phyloP scores from a whole-genome alignment of 768 basidiomycete genomes.

The Filobasidium floriforme region DNA sequence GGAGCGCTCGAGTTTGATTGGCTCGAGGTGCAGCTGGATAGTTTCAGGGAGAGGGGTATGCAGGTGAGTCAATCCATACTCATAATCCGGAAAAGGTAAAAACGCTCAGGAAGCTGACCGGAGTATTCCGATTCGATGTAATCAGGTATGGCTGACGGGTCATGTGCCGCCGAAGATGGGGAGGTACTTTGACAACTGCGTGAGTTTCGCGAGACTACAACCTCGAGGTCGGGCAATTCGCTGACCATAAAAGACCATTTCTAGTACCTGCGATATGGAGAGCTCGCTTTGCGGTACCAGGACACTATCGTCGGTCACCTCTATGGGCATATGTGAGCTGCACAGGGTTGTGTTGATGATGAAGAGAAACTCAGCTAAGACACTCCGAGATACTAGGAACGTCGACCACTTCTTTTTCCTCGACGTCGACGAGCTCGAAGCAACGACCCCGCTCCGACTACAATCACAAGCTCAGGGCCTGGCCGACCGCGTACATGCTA shows the following conservation, averaged over 20 bases:
- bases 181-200: constrained; percentile 79
- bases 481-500: constrained; percentile 12
- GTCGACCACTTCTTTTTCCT: constrained; percentile 56
- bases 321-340: constrained; percentile 57
- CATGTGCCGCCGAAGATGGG: constrained; percentile 77
- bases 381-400: constrained; percentile 51
- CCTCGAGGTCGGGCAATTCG: no score
- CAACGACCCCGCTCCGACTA: constrained; percentile 13
- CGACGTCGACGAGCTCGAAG: constrained; percentile 42
- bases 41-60: constrained; percentile 62
- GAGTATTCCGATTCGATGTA: no score
- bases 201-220: no score
- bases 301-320: constrained; percentile 81
- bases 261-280: constrained; percentile 51
- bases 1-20: constrained; percentile 82
- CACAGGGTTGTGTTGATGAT: no score
- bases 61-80: constrained; percentile 57
- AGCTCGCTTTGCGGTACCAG: constrained; percentile 69
- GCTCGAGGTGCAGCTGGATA: constrained; percentile 73
- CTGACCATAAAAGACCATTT: no score
- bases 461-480: not conserved
- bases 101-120: constrained; percentile 10
- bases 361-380: constrained; percentile 1
- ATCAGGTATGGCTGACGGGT: constrained; percentile 53
- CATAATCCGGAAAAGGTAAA: no score